Base-by-base conservation (phyloP, 768 basidiomycete genomes). In the Phylloporus sp. region DNA sequence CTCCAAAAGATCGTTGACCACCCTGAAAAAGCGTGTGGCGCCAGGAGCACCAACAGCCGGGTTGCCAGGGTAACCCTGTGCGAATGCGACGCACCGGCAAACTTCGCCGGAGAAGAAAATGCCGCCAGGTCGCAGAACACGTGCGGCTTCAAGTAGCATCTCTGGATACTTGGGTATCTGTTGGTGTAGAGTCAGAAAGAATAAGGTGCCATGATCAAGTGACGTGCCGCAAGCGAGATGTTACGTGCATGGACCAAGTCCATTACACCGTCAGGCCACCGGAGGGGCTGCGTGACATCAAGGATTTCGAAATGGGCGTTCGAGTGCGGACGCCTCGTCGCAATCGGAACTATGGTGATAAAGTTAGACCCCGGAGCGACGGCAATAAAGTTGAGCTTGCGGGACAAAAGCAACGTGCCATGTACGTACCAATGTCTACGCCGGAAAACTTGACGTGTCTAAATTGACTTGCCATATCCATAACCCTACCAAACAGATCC, bases 391-490 rank as follows among this genome's bases (percentile, higher is more conserved):
- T 47, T 50, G 47, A 28, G 49, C 41, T 56, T 48, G 55, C 39
- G 38, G 46, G 40, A 44, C 47, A 38, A 38, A 58, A 50, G 32
- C 26, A 52, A 55, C 45, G 54, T 54, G 46, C 28, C 47, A 9
- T 46, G 32, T 58, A 65, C 78, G 59, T 66, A 90, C 89, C 89
- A 58, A 89, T 85, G 69, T 92, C 90, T 46, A 88, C 67, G 36
- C 85, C 90, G 58, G 77, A 73, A 64, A 91, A 88, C 59, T 71
- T 69, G 54, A 80, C 85, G 59, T 79, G 72, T 16, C 81, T 83
- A 64, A 85, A 91, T 44, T 74, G 72, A 41, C 62, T 67, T 49
- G 85, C 86, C 83, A 91, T 85, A 57, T 89, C 85, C 68, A 85
- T 76, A 5, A 82, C 73, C 89, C 89, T 91, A 62, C 55, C 48